These are phyloP conservation scores for Fusarium circinatum DNA, from an alignment of 2,329 filamentous ascomycete species.

Conservation along the genomic window DNA sequence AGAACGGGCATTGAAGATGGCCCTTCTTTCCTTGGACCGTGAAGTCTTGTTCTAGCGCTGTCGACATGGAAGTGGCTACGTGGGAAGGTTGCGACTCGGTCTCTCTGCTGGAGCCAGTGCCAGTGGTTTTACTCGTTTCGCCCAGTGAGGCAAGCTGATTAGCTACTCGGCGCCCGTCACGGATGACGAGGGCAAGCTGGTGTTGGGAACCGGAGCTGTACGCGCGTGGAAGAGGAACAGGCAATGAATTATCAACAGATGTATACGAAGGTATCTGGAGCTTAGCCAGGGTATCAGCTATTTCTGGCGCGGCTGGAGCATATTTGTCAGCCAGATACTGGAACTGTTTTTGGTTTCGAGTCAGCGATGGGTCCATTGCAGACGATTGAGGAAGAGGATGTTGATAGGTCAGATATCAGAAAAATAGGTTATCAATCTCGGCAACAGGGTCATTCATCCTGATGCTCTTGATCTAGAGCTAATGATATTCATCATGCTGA, in stretches of 20 bases:
- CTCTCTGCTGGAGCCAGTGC: conserved; percentile 60
- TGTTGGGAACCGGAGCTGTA: conserved; percentile 55
- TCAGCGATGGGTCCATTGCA: conserved; percentile 35
- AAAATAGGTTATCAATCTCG: conserved; percentile 68
- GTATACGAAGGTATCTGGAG: conserved; percentile 70
- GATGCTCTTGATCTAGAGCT: conserved; percentile 88
- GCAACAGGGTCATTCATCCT: conserved; percentile 56
- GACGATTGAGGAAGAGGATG: background rate
- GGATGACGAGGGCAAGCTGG: conserved; percentile 70
- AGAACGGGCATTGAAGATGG: conserved; percentile 84
- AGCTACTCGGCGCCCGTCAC: conserved; percentile 70
- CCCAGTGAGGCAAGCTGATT: conserved; percentile 60
- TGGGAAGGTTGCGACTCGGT: conserved; percentile 57
- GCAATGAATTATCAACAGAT: conserved; percentile 58
- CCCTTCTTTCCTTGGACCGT: conserved; percentile 86
- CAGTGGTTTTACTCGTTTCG: conserved; percentile 62
- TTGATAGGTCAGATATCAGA: conserved; percentile 50
- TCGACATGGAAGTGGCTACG: conserved; percentile 67
- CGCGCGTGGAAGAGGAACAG: conserved; percentile 66
- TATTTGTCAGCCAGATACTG: conserved; percentile 75
- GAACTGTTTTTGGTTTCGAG: conserved; percentile 58
- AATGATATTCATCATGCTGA: conserved; percentile 61
- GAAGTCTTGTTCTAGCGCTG: conserved; percentile 86
- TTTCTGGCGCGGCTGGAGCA: conserved; percentile 71
- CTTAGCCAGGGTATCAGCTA: conserved; percentile 73